These are phyloP conservation scores for Eucalyptus sp. DNA, from an alignment of 345 rosid species.

Conservation along the genomic window DNA sequence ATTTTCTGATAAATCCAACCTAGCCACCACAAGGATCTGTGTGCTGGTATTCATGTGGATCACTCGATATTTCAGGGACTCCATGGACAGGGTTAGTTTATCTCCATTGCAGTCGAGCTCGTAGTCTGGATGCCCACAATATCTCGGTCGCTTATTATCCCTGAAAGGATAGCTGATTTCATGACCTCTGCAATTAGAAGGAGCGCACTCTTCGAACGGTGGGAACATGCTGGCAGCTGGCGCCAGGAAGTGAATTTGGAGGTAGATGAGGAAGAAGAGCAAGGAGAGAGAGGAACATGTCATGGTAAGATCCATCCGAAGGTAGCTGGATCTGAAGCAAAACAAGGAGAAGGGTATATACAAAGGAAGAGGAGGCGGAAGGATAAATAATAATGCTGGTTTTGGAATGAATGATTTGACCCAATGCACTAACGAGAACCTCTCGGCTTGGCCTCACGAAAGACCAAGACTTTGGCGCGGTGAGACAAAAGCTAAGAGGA, in stretches of 20 bases:
- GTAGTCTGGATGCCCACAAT: not conserved
- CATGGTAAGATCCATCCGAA: not conserved
- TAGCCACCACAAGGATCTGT: not conserved
- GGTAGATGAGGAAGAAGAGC: too few relatives aligned
- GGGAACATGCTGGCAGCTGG: too few relatives aligned
- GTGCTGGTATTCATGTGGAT: accelerated
- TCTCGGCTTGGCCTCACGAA: too few relatives aligned
- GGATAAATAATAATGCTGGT: too few relatives aligned
- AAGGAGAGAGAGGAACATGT: not conserved
- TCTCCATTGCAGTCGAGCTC: not conserved
- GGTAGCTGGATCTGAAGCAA: not conserved
- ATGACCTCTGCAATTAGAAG: not conserved
- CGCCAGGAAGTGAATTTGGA: too few relatives aligned
- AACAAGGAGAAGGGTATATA: not conserved
- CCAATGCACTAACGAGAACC: too few relatives aligned
- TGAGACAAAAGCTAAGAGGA: too few relatives aligned
- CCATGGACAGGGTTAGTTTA: accelerated
- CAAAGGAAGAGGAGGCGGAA: too few relatives aligned
- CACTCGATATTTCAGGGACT: not conserved
- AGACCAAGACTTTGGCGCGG: too few relatives aligned
- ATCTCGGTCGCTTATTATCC: accelerated
- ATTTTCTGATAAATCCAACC: accelerated
- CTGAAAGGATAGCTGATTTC: not conserved
- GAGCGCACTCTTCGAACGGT: not conserved
- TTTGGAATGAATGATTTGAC: too few relatives aligned